Conservation (phyloP, 345 rosid species). For the Hibiscus syriacus region DNA sequence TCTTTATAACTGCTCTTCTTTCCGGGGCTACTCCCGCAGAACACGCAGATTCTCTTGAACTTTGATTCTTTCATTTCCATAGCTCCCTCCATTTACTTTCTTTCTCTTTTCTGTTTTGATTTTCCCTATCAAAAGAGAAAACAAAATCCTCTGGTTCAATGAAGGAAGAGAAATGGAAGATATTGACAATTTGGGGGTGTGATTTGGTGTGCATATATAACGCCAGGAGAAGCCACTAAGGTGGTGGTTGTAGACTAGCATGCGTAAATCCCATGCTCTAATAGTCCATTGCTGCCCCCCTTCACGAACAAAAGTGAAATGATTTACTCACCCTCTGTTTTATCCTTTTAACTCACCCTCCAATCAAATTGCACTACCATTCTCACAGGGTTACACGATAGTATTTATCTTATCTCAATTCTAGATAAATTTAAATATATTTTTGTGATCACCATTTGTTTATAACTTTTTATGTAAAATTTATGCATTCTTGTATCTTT, state of each 20-base stretch:
- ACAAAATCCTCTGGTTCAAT: slow-evolving; percentile 2
- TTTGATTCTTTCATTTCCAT: slow-evolving; percentile 28
- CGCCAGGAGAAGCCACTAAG: slow-evolving; percentile 15
- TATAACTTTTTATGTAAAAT: too few relatives aligned
- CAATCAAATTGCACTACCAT: slow-evolving; percentile 9
- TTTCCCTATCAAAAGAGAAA: background rate
- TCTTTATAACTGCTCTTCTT: slow-evolving; percentile 64
- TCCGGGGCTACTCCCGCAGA: slow-evolving; percentile 92
- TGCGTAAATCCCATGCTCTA: slow-evolving; percentile 13
- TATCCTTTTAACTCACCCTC: slow-evolving; percentile 6
- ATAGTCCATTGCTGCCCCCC: background rate
- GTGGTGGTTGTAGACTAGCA: slow-evolving; percentile 6
- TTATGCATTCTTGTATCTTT: too few relatives aligned
- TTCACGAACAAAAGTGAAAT: background rate
- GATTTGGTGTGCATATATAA: slow-evolving; percentile 19
- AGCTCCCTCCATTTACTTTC: slow-evolving; percentile 35
- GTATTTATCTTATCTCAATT: too few relatives aligned
- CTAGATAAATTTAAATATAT: too few relatives aligned
- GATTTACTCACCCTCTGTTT: background rate
- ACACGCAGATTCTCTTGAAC: slow-evolving; percentile 87
- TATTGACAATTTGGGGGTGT: background rate
- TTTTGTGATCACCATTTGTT: too few relatives aligned
- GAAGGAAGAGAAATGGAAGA: background rate
- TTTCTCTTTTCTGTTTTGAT: background rate
- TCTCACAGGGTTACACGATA: too few relatives aligned